Evolutionary conservation across 2,329 filamentous ascomycete species (phyloP).

Genomic region (Microsporum canis): DNA sequence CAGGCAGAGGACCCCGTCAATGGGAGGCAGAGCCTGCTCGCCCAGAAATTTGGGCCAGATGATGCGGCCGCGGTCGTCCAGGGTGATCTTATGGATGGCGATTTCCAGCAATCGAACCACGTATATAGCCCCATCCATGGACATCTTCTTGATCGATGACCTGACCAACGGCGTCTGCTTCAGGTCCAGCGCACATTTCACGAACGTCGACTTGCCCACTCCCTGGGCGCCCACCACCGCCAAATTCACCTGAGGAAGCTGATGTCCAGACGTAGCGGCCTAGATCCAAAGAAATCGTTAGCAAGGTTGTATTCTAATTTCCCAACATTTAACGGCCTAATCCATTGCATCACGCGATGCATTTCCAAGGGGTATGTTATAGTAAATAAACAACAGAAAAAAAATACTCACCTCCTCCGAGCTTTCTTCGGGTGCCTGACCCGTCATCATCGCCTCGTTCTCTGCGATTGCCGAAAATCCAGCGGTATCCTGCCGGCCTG

Average conservation of each 20-base stretch:
- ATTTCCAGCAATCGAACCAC: slow-evolving; percentile 49
- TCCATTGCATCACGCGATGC: not conserved
- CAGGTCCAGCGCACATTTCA: slow-evolving; percentile 46
- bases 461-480: slow-evolving; percentile 4
- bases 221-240: slow-evolving; percentile 44
- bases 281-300: not conserved
- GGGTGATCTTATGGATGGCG: slow-evolving; percentile 40
- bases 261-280: slow-evolving; percentile 20
- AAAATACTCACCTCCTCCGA: not conserved
- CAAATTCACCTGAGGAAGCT: slow-evolving; percentile 46
- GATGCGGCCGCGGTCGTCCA: slow-evolving; percentile 38
- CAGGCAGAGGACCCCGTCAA: slow-evolving; percentile 74
- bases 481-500: not conserved
- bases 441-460: slow-evolving; percentile 1
- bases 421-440: not conserved
- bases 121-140: slow-evolving; percentile 45
- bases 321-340: not conserved
- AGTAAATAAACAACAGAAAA: not conserved
- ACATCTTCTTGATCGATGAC: slow-evolving; percentile 43
- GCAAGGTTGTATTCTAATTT: not conserved
- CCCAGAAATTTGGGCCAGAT: slow-evolving; percentile 44
- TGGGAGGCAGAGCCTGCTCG: slow-evolving; percentile 58
- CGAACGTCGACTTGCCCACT: slow-evolving; percentile 50
- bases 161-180: slow-evolving; percentile 32
- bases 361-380: not conserved